Evolutionary conservation across 2,329 filamentous ascomycete genomes (phyloP), one percentile per base, ranked within the genome.

Genomic region (Neofusicoccum parvum): DNA sequence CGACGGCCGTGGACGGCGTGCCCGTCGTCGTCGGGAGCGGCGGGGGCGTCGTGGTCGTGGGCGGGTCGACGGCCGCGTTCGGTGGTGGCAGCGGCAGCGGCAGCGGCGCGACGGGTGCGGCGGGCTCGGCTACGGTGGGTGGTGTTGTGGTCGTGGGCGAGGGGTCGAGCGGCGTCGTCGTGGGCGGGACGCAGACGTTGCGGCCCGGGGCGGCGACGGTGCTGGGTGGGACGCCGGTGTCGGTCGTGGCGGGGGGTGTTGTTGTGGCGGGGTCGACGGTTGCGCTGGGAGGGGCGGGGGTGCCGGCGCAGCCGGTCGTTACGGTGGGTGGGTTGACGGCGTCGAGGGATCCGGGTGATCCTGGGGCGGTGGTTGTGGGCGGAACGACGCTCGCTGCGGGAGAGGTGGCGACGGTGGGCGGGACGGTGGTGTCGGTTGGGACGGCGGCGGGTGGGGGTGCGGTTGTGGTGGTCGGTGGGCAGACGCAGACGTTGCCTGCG

Each of bases 1-100:
- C 71, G 2, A 73, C 69, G 6, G 74, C 69, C 2, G 71, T 76
- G 23, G 74, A 75, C 36, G 74, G 75, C 37, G 72, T 76, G 9
- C 68, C 70, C n/a, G 69, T 78, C 1, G 64, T 69, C 11, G 68
- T 73, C 2, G 56, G 41, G 20, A 20, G 20, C 20, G 20, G 20
- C 5, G 36, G 41, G 15, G 32, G 41, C n/a, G 17, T 59, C 10
- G 41, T 59, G 14, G 51, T 56, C 32, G 53, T 45, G 2, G 56
- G 56, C 1, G 56, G 56, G 10, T 15, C 34, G 15, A 37, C 41
- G 27, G 36, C 37, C 5, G 37, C 27, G 27, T 32, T 32, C 14
- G 37, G 37, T 7, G 37, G 9, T 45, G 14, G 3, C 41, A n/a
- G 41, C 5, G 3, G 41, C 10, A 3, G 15, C 14, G 2, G 4